These are phyloP conservation scores for Starmerella tilneyi DNA, from an alignment of 805 yeast genomes.

Conservation along the genomic window DNA sequence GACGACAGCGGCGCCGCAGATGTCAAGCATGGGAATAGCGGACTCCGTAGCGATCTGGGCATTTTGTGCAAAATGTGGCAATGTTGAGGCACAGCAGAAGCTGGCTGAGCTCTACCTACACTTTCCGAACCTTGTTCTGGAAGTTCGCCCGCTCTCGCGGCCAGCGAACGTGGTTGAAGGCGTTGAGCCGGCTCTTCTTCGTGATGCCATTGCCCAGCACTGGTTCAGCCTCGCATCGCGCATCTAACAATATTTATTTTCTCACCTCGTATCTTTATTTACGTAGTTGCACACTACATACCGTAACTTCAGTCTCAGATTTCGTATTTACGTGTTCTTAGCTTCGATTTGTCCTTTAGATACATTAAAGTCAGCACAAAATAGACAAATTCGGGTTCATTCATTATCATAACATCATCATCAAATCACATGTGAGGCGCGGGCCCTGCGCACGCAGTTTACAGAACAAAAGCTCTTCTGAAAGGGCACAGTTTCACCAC, in stretches of 20 bases:
- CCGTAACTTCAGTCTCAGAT: too few relatives aligned
- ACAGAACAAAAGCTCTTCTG: constrained; percentile 9
- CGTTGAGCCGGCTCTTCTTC: constrained; percentile 13
- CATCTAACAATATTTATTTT: constrained; percentile 7
- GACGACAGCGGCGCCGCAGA: constrained; percentile 17
- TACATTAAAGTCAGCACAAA: neutral
- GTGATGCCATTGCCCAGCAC: constrained; percentile 24
- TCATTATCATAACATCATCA: neutral
- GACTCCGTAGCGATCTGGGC: constrained; percentile 27
- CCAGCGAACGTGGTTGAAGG: constrained; percentile 23
- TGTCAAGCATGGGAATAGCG: constrained; percentile 25
- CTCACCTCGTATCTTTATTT: too few relatives aligned
- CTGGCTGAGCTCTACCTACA: constrained; percentile 25
- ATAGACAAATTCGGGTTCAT: too few relatives aligned
- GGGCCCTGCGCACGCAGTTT: constrained; percentile 2
- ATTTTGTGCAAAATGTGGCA: constrained; percentile 26
- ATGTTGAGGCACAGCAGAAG: constrained; percentile 23
- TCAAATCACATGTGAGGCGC: neutral
- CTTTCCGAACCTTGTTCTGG: constrained; percentile 22
- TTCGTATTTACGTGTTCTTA: neutral
- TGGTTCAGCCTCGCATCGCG: constrained; percentile 22
- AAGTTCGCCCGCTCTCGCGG: constrained; percentile 23
- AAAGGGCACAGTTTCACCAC: constrained; percentile 16
- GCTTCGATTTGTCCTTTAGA: neutral
- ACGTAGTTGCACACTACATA: too few relatives aligned